phyloP scores from a whole-genome alignment of 1,284 basidiomycete species.

The Clitocybe nebularis region DNA sequence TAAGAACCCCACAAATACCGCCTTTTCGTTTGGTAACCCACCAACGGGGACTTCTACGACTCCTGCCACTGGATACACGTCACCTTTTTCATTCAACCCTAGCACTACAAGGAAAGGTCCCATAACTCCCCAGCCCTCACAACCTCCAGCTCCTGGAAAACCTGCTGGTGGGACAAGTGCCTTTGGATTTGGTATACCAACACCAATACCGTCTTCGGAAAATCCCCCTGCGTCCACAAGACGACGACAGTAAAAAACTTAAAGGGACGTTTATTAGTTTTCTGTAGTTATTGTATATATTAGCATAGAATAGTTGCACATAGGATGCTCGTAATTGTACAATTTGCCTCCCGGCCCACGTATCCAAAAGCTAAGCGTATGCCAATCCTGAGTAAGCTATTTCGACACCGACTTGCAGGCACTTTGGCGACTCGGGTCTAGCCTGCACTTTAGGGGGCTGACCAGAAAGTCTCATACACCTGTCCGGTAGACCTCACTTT shows the following conservation, averaged over 20 bases:
- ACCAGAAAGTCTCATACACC: too few species aligned
- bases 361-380: too few species aligned
- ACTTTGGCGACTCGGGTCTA: too few species aligned
- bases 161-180: slow-evolving; percentile 11
- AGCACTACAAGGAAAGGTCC: slow-evolving; percentile 13
- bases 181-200: slow-evolving; percentile 20
- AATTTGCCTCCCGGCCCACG: neutral
- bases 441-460: too few species aligned
- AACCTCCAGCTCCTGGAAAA: slow-evolving; percentile 16
- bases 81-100: slow-evolving; percentile 13
- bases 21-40: neutral
- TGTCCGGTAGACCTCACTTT: neutral
- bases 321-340: slow-evolving; percentile 1
- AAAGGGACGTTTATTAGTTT: slow-evolving; percentile 1
- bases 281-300: slow-evolving; percentile 14
- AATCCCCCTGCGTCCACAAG: slow-evolving; percentile 22
- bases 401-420: too few species aligned
- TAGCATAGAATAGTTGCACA: slow-evolving; percentile 17
- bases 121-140: slow-evolving; percentile 6
- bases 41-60: slow-evolving; percentile 10
- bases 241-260: slow-evolving; percentile 24
- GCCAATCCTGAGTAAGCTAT: too few species aligned
- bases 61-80: slow-evolving; percentile 5
- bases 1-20: too few species aligned
- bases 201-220: slow-evolving; percentile 15